phyloP scores from a whole-genome alignment of 129 eudicot species.

The Flaveria robusta region DNA sequence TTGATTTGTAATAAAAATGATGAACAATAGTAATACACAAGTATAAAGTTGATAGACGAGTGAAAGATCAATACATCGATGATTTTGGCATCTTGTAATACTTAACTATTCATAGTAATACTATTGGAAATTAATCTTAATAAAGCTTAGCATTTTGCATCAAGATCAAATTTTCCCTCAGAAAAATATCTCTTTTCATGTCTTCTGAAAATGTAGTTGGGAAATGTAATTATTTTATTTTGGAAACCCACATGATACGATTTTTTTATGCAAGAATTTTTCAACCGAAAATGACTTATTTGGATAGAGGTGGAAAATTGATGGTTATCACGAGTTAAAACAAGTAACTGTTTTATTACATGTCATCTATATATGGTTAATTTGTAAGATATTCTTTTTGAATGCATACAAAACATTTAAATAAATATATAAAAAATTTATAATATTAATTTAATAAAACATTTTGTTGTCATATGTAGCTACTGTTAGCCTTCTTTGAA shows the following conservation, averaged over 20 bases:
- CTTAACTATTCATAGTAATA: no score
- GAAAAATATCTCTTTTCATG: not conserved
- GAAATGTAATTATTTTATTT: not conserved
- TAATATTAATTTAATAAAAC: not conserved
- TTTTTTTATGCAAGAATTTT: not conserved
- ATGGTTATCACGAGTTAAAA: slow-evolving; percentile 10
- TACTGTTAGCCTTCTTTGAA: not conserved
- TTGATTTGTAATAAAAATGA: no score
- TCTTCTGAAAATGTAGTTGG: not conserved
- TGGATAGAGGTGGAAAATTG: not conserved
- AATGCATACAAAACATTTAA: no score
- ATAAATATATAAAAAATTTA: no score
- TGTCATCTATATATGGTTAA: not conserved
- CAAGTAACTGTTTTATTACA: not conserved
- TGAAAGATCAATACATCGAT: no score
- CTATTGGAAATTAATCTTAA: no score
- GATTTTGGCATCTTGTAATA: no score
- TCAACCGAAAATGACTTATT: not conserved
- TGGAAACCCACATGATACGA: not conserved
- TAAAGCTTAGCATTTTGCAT: no score
- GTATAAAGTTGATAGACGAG: no score
- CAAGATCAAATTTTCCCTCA: no score
- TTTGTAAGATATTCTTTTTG: not conserved
- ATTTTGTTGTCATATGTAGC: not conserved
- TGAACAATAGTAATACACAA: no score